Percentiles rank a stretch among this genome's conserved stretches.
phyloP scores from a whole-genome alignment of 768 basidiomycete genomes.

The Kwoniella botswanensis region DNA sequence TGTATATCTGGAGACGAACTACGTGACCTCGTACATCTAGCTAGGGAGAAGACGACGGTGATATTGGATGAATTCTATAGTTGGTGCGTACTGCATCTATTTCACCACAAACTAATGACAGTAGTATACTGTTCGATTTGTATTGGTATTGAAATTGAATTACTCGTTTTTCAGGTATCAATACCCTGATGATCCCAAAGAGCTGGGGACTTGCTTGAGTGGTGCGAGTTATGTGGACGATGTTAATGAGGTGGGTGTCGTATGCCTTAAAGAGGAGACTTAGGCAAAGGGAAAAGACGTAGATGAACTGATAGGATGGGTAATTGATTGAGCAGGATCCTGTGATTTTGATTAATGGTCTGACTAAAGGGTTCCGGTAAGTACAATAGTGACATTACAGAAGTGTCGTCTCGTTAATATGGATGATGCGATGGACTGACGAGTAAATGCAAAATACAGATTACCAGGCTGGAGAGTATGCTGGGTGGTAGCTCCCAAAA shows the following conservation, averaged over 20 bases:
- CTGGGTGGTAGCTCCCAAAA: slow-evolving; percentile 61
- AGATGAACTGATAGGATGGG: neutral
- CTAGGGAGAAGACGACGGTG: slow-evolving; percentile 78
- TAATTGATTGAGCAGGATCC: slow-evolving; percentile 64
- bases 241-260: slow-evolving; percentile 69
- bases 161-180: slow-evolving; percentile 64
- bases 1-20: slow-evolving; percentile 78
- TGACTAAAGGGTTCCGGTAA: slow-evolving; percentile 88
- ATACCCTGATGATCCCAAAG: slow-evolving; percentile 76
- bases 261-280: slow-evolving; percentile 14
- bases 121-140: neutral
- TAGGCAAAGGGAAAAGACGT: neutral
- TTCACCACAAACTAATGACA: neutral
- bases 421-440: too few relatives aligned
- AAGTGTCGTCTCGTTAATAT: too few relatives aligned
- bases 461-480: slow-evolving; percentile 92
- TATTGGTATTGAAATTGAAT: neutral
- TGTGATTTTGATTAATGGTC: slow-evolving; percentile 83
- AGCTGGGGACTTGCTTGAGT: slow-evolving; percentile 77
- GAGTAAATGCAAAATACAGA: slow-evolving; percentile 7
- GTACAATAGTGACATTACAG: neutral
- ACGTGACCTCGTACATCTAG: slow-evolving; percentile 74
- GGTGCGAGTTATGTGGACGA: slow-evolving; percentile 84
- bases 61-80: slow-evolving; percentile 75
- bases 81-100: slow-evolving; percentile 61